Conservation (phyloP, 2,329 filamentous ascomycete species). For the Pseudogymnoascus sp. region DNA sequence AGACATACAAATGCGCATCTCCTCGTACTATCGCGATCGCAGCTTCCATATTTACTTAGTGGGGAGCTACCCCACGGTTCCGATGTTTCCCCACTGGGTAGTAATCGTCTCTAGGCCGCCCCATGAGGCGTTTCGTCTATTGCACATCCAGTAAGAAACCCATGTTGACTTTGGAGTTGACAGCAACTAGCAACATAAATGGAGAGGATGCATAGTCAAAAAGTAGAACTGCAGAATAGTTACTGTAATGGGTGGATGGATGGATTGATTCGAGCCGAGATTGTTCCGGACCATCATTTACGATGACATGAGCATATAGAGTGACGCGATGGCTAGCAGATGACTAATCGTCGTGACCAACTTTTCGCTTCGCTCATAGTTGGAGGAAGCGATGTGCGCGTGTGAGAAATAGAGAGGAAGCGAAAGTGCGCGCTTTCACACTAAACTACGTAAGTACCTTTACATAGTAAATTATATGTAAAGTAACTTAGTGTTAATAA, state of each 20-base stretch:
- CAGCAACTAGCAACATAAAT: not conserved
- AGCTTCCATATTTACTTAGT: constrained; percentile 6
- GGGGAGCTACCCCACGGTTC: not conserved
- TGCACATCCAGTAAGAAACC: not conserved
- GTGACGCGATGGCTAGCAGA: too few relatives aligned
- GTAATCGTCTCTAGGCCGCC: not conserved
- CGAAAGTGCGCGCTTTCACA: too few relatives aligned
- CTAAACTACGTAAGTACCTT: too few relatives aligned
- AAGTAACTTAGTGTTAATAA: too few relatives aligned
- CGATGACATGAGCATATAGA: not conserved
- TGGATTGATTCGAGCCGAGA: not conserved
- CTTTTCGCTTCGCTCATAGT: too few relatives aligned
- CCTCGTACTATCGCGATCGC: not conserved
- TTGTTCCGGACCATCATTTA: not conserved
- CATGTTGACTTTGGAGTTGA: not conserved
- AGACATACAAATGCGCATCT: not conserved
- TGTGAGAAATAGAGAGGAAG: too few relatives aligned
- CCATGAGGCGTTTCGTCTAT: not conserved
- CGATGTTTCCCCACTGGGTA: not conserved
- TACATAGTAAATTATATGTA: too few relatives aligned
- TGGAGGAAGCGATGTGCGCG: too few relatives aligned
- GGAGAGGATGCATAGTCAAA: not conserved
- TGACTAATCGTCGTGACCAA: too few relatives aligned
- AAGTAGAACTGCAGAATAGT: not conserved
- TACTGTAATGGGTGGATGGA: not conserved